Conservation (phyloP, 2,329 filamentous ascomycete genomes). For the Sordariomycetes sp. region DNA sequence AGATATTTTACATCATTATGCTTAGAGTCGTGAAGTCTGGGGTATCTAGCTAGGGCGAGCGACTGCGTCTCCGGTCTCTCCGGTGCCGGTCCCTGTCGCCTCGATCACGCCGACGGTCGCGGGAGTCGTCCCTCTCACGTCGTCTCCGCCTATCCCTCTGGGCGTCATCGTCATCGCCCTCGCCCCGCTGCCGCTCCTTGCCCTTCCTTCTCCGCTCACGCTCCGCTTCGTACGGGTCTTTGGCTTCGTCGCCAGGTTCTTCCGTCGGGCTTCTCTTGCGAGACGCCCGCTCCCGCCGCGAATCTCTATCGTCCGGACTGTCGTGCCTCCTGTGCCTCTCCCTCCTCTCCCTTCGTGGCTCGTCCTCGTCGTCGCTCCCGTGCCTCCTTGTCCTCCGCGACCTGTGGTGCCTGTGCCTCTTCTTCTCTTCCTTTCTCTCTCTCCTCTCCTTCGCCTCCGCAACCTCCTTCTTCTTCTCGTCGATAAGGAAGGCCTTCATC, state of each 20-base stretch:
- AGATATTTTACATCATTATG: neutral
- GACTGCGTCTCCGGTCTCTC: constrained; percentile 3
- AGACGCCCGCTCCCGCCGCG: neutral
- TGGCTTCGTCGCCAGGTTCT: constrained; percentile 5
- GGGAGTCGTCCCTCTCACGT: constrained; percentile 5
- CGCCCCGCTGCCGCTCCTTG: constrained; percentile 15
- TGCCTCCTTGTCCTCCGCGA: constrained; percentile 29
- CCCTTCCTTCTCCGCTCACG: constrained; percentile 4
- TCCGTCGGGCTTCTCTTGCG: neutral
- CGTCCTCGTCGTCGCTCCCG: constrained; percentile 13
- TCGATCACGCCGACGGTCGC: constrained; percentile 14
- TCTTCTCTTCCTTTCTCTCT: constrained; percentile 23
- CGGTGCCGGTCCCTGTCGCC: constrained; percentile 17
- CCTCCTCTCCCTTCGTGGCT: constrained; percentile 11
- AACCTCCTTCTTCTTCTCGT: constrained; percentile 86
- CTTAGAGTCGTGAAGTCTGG: neutral
- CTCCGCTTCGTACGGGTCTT: constrained; percentile 9
- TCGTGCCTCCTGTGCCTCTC: constrained; percentile 8
- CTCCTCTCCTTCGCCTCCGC: constrained; percentile 50
- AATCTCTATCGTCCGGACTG: neutral
- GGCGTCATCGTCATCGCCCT: constrained; percentile 14
- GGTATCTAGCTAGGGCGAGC: neutral
- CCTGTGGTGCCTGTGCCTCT: constrained; percentile 33
- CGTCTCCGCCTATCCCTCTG: constrained; percentile 11
- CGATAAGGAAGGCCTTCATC: constrained; percentile 85